These are phyloP conservation scores for Lepidium campestre DNA, from an alignment of 441 rosid species.

Conservation along the genomic window DNA sequence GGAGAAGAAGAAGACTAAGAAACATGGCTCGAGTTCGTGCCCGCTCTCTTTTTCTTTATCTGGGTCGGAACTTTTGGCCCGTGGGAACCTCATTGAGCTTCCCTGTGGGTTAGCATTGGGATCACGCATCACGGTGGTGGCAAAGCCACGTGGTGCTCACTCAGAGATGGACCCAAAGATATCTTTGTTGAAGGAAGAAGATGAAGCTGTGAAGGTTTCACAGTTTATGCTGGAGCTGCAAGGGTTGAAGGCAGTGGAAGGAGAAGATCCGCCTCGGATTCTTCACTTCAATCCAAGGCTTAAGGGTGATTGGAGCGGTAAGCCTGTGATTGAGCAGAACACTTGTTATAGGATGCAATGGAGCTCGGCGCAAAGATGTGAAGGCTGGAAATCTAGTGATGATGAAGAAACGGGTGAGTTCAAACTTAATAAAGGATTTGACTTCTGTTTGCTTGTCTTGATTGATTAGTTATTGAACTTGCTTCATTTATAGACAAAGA, in stretches of 20 bases:
- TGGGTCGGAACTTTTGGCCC: conserved; percentile 46
- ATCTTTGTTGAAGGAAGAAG: conserved; percentile 39
- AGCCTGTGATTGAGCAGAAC: conserved; percentile 93
- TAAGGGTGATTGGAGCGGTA: conserved; percentile 91
- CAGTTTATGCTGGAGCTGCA: conserved; percentile 92
- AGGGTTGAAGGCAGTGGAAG: conserved; percentile 83
- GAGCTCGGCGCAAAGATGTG: conserved; percentile 81
- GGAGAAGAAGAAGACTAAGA: conserved; percentile 14
- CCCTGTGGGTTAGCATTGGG: conserved; percentile 92
- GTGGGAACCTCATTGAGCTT: conserved; percentile 45
- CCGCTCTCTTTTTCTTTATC: conserved; percentile 50
- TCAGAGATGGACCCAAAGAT: conserved; percentile 59
- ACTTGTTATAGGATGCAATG: conserved; percentile 98
- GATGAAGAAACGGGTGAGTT: conserved; percentile 86
- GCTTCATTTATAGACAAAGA: background rate
- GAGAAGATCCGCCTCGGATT: conserved; percentile 92
- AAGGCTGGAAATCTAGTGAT: conserved; percentile 78
- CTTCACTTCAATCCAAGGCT: conserved; percentile 90
- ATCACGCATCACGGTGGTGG: conserved; percentile 79
- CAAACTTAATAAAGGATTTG: background rate
- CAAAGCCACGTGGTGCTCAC: conserved; percentile 71
- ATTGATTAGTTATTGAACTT: conserved; percentile 8
- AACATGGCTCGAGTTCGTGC: conserved; percentile 39
- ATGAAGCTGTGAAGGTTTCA: conserved; percentile 51
- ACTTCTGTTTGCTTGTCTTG: background rate